Percentiles rank a stretch among this genome's conserved stretches.
These are phyloP conservation scores for Parietaria judaica DNA, from an alignment of 306 rosid species.

Conservation along the genomic window DNA sequence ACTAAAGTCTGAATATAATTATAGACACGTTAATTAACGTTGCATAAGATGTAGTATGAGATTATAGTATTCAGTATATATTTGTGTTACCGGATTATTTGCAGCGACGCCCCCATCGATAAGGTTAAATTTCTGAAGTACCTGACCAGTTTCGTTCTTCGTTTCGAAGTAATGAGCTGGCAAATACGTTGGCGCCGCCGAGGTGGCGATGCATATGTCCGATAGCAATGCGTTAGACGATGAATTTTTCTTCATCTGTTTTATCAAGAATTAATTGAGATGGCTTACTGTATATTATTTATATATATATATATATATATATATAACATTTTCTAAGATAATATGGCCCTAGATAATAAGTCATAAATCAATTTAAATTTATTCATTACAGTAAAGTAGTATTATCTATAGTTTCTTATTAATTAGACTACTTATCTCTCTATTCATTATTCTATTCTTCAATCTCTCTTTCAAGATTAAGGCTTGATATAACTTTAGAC, in stretches of 20 bases:
- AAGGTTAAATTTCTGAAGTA: slow-evolving; percentile 19
- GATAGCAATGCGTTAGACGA: slow-evolving; percentile 16
- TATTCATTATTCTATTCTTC: too few relatives aligned
- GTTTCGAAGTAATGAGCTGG: slow-evolving; percentile 21
- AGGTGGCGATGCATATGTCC: slow-evolving; percentile 29
- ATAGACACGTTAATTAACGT: neutral
- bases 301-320: neutral
- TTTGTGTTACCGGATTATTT: slow-evolving; percentile 22
- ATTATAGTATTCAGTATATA: neutral
- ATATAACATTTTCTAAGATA: too few relatives aligned
- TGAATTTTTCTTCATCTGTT: neutral
- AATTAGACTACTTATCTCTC: too few relatives aligned
- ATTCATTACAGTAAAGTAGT: too few relatives aligned
- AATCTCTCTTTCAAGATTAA: too few relatives aligned
- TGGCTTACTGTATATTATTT: too few relatives aligned
- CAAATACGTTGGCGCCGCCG: slow-evolving; percentile 29
- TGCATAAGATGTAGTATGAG: neutral
- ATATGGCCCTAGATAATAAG: too few relatives aligned
- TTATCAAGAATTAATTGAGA: neutral
- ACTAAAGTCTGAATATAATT: slow-evolving; percentile 30
- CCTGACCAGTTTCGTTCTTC: slow-evolving; percentile 1
- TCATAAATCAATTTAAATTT: too few relatives aligned
- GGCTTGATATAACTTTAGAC: too few relatives aligned
- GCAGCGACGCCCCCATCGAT: slow-evolving; percentile 32
- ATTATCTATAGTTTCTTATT: too few relatives aligned